A percentile compares a stretch with the other conserved stretches of the same genome.
phyloP scores from a whole-genome alignment of 202 grass and related monocot genomes.

The Zizania palustris region DNA sequence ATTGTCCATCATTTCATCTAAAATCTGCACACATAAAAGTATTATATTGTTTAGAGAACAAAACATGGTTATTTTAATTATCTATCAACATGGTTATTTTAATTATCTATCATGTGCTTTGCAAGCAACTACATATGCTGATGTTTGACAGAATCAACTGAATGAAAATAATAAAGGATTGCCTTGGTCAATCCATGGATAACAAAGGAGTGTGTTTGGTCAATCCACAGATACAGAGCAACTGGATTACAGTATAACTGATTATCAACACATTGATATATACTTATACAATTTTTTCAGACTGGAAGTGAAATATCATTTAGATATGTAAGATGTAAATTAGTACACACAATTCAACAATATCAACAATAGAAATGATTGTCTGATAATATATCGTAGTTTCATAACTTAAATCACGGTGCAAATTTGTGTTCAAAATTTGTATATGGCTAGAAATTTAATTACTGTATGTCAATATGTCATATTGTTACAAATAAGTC shows the following conservation, averaged over 20 bases:
- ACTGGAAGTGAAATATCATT: neutral
- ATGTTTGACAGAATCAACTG: constrained; percentile 20
- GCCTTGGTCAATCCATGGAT: neutral
- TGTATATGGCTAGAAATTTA: constrained; percentile 11
- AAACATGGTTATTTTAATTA: neutral
- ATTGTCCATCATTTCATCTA: constrained; percentile 99
- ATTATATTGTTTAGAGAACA: constrained; percentile 37
- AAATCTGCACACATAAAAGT: constrained; percentile 55
- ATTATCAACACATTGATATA: neutral
- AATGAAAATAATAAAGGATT: constrained; percentile 1
- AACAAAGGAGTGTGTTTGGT: neutral
- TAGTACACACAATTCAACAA: constrained; percentile 1
- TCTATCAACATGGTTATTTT: neutral
- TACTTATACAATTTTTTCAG: neutral
- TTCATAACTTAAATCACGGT: neutral
- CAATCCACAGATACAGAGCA: neutral
- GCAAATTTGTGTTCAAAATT: neutral
- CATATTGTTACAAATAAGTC: neutral
- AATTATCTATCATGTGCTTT: neutral
- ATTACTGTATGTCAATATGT: neutral
- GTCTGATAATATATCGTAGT: constrained; percentile 1
- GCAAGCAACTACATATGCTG: constrained; percentile 22
- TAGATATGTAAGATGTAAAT: neutral
- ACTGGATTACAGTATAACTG: constrained; percentile 1
- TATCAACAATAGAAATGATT: constrained; percentile 8